Percentiles rank a stretch among this genome's conserved stretches.
Evolutionary conservation across 768 basidiomycete species (phyloP).

Genomic region (Chiua virens): DNA sequence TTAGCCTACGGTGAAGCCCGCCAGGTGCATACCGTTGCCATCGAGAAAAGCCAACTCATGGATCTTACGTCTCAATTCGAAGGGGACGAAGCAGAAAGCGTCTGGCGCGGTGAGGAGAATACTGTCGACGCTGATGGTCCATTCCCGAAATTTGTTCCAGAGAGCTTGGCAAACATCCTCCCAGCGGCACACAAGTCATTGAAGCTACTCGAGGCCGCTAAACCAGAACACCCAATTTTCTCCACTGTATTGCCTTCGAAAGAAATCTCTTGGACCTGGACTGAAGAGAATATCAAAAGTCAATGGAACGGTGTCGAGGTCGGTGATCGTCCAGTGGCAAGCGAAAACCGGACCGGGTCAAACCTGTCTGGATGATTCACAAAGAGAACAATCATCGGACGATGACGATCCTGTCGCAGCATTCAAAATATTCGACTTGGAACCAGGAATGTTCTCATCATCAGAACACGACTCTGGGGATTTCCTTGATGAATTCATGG

Average conservation of each 20-base stretch:
- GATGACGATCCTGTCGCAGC: conserved; percentile 39
- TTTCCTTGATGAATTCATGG: conserved; percentile 49
- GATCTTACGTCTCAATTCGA: conserved; percentile 19
- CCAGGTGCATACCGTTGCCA: conserved; percentile 28
- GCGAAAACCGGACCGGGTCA: neutral
- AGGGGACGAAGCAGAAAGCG: conserved; percentile 38
- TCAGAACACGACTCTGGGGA: conserved; percentile 19
- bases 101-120: conserved; percentile 41
- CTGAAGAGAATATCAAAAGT: conserved; percentile 11
- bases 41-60: conserved; percentile 11
- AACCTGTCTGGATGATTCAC: neutral
- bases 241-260: conserved; percentile 29
- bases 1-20: conserved; percentile 47
- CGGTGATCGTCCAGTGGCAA: neutral
- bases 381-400: neutral
- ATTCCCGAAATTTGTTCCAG: conserved; percentile 67
- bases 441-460: conserved; percentile 50
- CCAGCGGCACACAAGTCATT: conserved; percentile 70
- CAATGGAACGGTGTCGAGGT: conserved; percentile 6
- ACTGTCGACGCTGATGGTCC: conserved; percentile 38
- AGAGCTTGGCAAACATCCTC: conserved; percentile 49
- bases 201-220: conserved; percentile 59
- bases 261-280: conserved; percentile 53
- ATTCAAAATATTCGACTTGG: conserved; percentile 63
- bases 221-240: conserved; percentile 64